These are phyloP conservation scores for Hyphopichia buzzinii DNA, from an alignment of 1,139 yeast species.

Conservation along the genomic window DNA sequence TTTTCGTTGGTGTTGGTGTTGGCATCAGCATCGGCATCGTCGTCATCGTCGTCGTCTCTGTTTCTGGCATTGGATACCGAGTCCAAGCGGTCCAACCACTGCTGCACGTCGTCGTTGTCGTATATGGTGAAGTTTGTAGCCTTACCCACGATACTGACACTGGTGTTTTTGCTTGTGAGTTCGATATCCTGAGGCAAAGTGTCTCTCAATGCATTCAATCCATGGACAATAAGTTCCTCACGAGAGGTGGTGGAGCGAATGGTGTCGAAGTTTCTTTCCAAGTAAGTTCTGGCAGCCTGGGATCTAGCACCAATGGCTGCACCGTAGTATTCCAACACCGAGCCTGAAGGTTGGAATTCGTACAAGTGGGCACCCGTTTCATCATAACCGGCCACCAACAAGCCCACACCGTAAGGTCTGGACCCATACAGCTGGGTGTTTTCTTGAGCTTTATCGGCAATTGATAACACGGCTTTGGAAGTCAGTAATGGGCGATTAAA, in stretches of 20 bases:
- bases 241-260: conserved; percentile 58
- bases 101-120: conserved; percentile 85
- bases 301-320: conserved; percentile 98
- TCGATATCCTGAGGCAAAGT: conserved; percentile 94
- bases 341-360: conserved; percentile 96
- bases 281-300: conserved; percentile 94
- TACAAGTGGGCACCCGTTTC: conserved; percentile 91
- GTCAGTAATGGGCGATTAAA: conserved; percentile 87
- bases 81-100: conserved; percentile 70
- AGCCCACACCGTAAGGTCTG: conserved; percentile 97
- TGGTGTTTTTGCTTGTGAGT: conserved; percentile 77
- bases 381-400: conserved; percentile 87
- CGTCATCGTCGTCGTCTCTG: conserved; percentile 41
- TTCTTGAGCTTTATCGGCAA: conserved; percentile 96
- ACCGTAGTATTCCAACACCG: conserved; percentile 86
- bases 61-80: conserved; percentile 54
- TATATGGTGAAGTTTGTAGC: conserved; percentile 71
- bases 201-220: conserved; percentile 89
- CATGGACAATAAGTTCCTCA: conserved; percentile 81
- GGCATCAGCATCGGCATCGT: conserved; percentile 24
- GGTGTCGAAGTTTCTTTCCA: conserved; percentile 78
- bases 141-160: conserved; percentile 87
- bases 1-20: conserved; percentile 12
- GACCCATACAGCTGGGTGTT: conserved; percentile 96
- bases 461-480: conserved; percentile 76